These are phyloP conservation scores for Xylaria sp. DNA, from an alignment of 2,329 filamentous ascomycete genomes.

Conservation along the genomic window DNA sequence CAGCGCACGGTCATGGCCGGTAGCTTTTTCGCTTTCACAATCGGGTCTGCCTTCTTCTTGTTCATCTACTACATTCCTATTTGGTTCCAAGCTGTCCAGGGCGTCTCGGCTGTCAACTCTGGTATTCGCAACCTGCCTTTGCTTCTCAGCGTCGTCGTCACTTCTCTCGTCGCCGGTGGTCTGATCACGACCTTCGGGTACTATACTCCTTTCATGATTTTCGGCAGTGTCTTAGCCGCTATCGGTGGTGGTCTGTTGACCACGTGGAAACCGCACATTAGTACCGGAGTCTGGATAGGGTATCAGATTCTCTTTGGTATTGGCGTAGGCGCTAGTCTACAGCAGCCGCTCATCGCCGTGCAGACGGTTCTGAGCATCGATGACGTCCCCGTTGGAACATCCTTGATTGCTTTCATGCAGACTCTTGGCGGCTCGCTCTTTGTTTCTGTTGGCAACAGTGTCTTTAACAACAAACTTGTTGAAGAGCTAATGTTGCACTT, in stretches of 20 bases:
- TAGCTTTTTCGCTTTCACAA: constrained; percentile 49
- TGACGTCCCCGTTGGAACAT: constrained; percentile 46
- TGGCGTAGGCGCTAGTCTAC: constrained; percentile 54
- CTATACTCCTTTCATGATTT: constrained; percentile 57
- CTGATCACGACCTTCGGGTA: constrained; percentile 55
- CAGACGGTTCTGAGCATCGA: constrained; percentile 51
- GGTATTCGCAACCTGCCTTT: constrained; percentile 56
- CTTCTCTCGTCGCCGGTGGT: constrained; percentile 50
- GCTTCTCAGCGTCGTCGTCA: constrained; percentile 52
- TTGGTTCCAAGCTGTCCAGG: constrained; percentile 59
- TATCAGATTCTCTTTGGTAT: constrained; percentile 55
- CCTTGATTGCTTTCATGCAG: constrained; percentile 55
- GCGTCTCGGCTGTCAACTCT: constrained; percentile 51
- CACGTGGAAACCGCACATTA: constrained; percentile 49
- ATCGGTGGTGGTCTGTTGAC: constrained; percentile 54
- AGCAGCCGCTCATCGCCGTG: constrained; percentile 55
- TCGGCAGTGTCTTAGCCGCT: constrained; percentile 47
- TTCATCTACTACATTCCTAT: constrained; percentile 53
- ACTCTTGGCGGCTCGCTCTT: constrained; percentile 59
- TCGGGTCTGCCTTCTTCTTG: constrained; percentile 49
- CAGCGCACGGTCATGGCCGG: constrained; percentile 50
- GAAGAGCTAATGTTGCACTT: constrained; percentile 51
- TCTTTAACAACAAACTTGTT: constrained; percentile 61
- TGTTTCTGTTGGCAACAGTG: constrained; percentile 61
- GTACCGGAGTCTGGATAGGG: constrained; percentile 53